Evolutionary conservation across 2,329 filamentous ascomycete genomes (phyloP).

Genomic region (Curvularia spicifera): DNA sequence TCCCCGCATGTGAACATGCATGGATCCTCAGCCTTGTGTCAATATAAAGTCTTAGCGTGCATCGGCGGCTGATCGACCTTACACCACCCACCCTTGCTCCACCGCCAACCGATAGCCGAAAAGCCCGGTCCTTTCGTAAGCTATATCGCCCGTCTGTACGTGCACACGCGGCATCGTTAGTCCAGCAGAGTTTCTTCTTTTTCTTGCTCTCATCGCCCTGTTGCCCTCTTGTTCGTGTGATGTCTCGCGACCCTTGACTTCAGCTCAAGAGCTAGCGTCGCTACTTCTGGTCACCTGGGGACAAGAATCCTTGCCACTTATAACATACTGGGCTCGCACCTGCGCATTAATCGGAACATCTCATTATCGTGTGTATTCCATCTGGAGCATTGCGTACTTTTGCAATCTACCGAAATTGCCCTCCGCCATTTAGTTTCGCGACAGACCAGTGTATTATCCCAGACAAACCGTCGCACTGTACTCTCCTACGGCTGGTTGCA

Average conservation of each 20-base stretch:
- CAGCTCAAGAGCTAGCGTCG: slow-evolving; percentile 18
- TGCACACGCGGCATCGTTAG: neutral
- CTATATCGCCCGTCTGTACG: neutral
- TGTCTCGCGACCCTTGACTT: neutral
- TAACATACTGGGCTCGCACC: neutral
- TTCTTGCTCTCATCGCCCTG: neutral
- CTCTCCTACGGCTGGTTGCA: neutral
- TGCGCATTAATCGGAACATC: neutral
- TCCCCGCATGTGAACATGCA: neutral
- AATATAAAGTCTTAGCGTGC: slow-evolving; percentile 19
- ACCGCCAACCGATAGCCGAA: slow-evolving; percentile 10
- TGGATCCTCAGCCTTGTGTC: neutral
- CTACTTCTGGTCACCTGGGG: slow-evolving; percentile 18
- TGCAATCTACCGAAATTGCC: neutral
- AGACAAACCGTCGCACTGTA: neutral
- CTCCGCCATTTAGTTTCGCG: neutral
- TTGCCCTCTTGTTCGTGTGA: slow-evolving; percentile 4
- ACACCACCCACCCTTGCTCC: slow-evolving; percentile 16
- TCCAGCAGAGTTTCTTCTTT: neutral
- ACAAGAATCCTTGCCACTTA: neutral
- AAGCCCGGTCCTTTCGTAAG: neutral
- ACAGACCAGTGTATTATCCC: neutral
- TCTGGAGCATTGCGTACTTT: neutral
- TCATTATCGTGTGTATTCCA: neutral
- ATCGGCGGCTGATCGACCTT: slow-evolving; percentile 22